Conservation (phyloP, 2,329 filamentous ascomycete species). For the Xylariaceae sp. region DNA sequence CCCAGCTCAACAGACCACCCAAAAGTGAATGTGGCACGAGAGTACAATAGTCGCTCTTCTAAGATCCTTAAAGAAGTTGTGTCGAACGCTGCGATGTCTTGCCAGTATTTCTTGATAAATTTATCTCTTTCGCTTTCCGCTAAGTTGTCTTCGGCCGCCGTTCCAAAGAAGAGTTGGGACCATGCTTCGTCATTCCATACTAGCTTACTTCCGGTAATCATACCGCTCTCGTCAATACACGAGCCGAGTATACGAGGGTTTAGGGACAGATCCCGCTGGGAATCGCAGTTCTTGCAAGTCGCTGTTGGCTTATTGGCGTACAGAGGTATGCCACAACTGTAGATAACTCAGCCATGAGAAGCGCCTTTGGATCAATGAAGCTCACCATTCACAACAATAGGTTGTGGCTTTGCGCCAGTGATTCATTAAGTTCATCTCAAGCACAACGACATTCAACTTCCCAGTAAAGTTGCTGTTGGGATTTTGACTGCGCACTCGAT, state of each 20-base stretch:
- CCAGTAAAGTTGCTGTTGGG: constrained; percentile 45
- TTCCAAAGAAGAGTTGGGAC: constrained; percentile 45
- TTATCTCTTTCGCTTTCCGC: constrained; percentile 42
- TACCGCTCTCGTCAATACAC: constrained; percentile 61
- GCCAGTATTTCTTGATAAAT: constrained; percentile 48
- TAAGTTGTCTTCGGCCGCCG: background rate
- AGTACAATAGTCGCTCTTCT: constrained; percentile 57
- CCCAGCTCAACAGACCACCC: constrained; percentile 54
- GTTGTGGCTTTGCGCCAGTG: constrained; percentile 42
- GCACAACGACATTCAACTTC: constrained; percentile 45
- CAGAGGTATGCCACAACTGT: constrained; percentile 58
- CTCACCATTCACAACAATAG: constrained; percentile 51
- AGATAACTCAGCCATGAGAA: constrained; percentile 6
- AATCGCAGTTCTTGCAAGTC: constrained; percentile 48
- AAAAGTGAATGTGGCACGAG: constrained; percentile 60
- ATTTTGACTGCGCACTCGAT: constrained; percentile 44
- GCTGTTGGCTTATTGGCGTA: constrained; percentile 55
- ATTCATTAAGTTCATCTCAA: constrained; percentile 40
- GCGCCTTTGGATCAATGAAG: background rate
- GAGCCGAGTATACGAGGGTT: constrained; percentile 50
- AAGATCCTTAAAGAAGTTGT: constrained; percentile 52
- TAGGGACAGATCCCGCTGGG: constrained; percentile 38
- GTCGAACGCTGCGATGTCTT: constrained; percentile 46
- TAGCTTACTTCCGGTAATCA: constrained; percentile 56
- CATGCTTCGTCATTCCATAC: constrained; percentile 60